Conservation (phyloP, 2,329 filamentous ascomycete species). For the Didymellaceae sp. region DNA sequence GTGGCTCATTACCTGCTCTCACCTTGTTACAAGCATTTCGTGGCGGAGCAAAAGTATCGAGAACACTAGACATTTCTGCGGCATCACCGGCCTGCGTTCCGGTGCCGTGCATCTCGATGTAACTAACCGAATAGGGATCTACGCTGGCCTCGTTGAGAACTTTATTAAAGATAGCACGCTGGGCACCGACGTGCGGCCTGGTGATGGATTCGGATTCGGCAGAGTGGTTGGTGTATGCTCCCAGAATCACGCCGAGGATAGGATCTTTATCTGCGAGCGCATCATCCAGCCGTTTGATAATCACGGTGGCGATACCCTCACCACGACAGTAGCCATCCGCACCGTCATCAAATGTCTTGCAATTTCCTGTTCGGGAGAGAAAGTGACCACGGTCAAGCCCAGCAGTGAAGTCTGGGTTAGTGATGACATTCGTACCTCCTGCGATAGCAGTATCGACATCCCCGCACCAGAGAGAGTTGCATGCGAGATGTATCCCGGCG, state of each 20-base stretch:
- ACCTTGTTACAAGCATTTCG: not conserved
- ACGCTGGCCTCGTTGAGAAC: constrained; percentile 41
- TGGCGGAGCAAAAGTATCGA: constrained; percentile 12
- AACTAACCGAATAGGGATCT: constrained; percentile 33
- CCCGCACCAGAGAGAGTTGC: constrained; percentile 34
- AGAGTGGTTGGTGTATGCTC: constrained; percentile 51
- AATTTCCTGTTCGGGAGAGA: constrained; percentile 25
- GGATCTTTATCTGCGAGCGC: constrained; percentile 46
- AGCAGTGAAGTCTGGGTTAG: constrained; percentile 39
- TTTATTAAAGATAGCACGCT: constrained; percentile 20
- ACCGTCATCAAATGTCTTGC: constrained; percentile 34
- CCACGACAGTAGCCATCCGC: constrained; percentile 45
- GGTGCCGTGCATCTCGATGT: constrained; percentile 40
- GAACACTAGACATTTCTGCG: constrained; percentile 24
- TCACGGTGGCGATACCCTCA: constrained; percentile 33
- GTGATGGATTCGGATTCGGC: constrained; percentile 30
- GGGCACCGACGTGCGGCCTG: constrained; percentile 18
- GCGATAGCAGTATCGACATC: constrained; percentile 35
- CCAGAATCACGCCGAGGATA: constrained; percentile 36
- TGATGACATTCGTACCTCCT: constrained; percentile 31
- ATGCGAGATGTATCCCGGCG: constrained; percentile 28
- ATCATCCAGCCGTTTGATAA: constrained; percentile 42
- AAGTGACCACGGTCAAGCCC: constrained; percentile 30
- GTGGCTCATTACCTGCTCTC: constrained; percentile 3
- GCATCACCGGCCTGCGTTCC: constrained; percentile 36